Evolutionary conservation across 2,329 filamentous ascomycete genomes (phyloP).

Genomic region (Sporothrix pseudoabietina): DNA sequence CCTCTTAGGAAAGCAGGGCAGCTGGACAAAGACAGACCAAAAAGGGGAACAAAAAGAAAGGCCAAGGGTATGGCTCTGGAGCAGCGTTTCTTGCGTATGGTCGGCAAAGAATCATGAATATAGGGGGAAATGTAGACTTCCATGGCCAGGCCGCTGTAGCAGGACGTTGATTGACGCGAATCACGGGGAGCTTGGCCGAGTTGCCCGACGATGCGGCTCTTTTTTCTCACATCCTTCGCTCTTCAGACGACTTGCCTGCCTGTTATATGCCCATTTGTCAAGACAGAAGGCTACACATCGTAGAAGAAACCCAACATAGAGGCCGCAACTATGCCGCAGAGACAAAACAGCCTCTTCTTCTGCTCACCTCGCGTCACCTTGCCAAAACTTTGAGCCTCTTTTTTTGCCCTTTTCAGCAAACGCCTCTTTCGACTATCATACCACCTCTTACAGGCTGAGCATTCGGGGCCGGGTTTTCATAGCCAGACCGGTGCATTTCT

Average conservation of each 20-base stretch:
- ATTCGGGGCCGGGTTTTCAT: not conserved
- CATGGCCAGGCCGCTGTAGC: not conserved
- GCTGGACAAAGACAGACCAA: not conserved
- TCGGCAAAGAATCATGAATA: not conserved
- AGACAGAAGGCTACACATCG: not conserved
- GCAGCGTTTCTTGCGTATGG: not conserved
- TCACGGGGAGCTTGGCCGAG: not conserved
- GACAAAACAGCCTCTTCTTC: not conserved
- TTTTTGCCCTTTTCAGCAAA: not conserved
- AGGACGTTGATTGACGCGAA: not conserved
- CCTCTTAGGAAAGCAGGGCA: not conserved
- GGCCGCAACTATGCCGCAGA: not conserved
- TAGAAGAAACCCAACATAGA: not conserved
- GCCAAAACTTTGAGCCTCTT: conserved; percentile 1
- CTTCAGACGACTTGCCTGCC: not conserved
- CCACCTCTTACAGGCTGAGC: not conserved
- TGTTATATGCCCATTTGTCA: not conserved
- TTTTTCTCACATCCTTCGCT: not conserved
- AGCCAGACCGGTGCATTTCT: not conserved
- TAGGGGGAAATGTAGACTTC: too few relatives aligned
- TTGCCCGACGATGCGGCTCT: conserved; percentile 17
- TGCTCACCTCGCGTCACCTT: conserved; percentile 8
- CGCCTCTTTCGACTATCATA: not conserved
- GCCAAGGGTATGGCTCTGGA: not conserved
- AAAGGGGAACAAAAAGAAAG: not conserved